Conservation (phyloP, 768 basidiomycete genomes). For the Rhizopogon sp. region DNA sequence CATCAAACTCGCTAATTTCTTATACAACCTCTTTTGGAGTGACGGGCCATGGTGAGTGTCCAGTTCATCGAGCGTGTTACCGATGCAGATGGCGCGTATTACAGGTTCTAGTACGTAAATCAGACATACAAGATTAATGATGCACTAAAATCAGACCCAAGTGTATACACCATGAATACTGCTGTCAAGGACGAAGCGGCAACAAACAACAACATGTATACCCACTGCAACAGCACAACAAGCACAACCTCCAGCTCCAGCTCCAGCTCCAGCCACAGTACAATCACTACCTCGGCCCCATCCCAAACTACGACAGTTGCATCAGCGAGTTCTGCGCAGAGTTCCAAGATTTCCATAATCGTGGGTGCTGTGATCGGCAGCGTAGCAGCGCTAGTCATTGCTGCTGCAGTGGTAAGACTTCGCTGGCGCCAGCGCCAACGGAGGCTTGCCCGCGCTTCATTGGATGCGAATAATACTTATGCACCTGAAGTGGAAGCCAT, state of each 20-base stretch:
- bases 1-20: conserved; percentile 16
- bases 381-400: neutral
- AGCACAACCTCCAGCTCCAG: conserved; percentile 1
- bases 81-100: neutral
- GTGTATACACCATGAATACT: conserved; percentile 16
- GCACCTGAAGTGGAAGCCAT: neutral
- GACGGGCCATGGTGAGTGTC: conserved; percentile 15
- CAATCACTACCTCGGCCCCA: neutral
- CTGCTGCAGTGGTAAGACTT: neutral
- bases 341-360: neutral
- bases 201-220: conserved; percentile 23
- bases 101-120: conserved; percentile 11
- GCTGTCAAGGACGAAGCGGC: conserved; percentile 11
- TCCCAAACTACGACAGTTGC: neutral
- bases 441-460: neutral
- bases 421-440: neutral
- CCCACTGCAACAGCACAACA: conserved; percentile 16
- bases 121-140: neutral
- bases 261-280: neutral
- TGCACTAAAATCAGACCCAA: conserved; percentile 1
- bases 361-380: conserved; percentile 3
- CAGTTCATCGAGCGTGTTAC: neutral
- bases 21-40: conserved; percentile 15
- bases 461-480: neutral
- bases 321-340: neutral